phyloP scores from a whole-genome alignment of 352 stramenopile genomes.

The Globisporangium barbulae region DNA sequence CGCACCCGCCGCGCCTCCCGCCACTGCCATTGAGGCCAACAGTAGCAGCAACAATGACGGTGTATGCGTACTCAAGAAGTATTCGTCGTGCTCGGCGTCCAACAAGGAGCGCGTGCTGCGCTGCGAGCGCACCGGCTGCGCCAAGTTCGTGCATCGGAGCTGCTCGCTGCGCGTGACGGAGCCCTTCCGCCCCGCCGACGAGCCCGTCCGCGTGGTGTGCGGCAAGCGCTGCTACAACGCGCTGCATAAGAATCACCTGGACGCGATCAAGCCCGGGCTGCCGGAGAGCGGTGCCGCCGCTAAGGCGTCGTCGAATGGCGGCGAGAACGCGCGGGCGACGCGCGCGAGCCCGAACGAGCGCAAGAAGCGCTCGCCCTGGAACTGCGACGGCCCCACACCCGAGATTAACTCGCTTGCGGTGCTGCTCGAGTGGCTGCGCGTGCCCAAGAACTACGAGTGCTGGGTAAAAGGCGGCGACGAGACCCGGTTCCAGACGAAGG shows the following conservation, averaged over 20 bases:
- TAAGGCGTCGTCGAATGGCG: not conserved
- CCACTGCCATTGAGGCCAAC: not conserved
- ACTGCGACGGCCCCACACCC: conserved; percentile 14
- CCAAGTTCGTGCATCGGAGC: conserved; percentile 17
- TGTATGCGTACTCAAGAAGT: conserved; percentile 18
- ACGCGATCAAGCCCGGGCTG: not conserved
- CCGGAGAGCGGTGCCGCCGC: not conserved
- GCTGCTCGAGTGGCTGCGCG: conserved; percentile 17
- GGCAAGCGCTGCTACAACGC: conserved; percentile 22
- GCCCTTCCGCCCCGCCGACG: conserved; percentile 10
- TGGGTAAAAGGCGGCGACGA: conserved; percentile 18
- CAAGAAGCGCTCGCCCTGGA: conserved; percentile 21
- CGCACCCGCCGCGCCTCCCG: not conserved
- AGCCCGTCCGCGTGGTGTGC: conserved; percentile 13
- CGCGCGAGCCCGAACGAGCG: conserved; percentile 6
- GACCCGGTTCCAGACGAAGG: conserved; percentile 17
- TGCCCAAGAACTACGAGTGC: conserved; percentile 17
- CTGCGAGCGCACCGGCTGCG: conserved; percentile 15
- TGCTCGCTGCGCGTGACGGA: conserved; percentile 19
- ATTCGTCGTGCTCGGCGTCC: conserved; percentile 12
- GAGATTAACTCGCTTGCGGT: conserved; percentile 16
- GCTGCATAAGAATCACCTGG: conserved; percentile 2
- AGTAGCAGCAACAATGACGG: not conserved
- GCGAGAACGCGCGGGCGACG: not conserved
- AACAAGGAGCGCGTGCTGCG: conserved; percentile 11